These are phyloP conservation scores for Fusarium pseudograminearum DNA, from an alignment of 2,329 filamentous ascomycete genomes.

Conservation along the genomic window DNA sequence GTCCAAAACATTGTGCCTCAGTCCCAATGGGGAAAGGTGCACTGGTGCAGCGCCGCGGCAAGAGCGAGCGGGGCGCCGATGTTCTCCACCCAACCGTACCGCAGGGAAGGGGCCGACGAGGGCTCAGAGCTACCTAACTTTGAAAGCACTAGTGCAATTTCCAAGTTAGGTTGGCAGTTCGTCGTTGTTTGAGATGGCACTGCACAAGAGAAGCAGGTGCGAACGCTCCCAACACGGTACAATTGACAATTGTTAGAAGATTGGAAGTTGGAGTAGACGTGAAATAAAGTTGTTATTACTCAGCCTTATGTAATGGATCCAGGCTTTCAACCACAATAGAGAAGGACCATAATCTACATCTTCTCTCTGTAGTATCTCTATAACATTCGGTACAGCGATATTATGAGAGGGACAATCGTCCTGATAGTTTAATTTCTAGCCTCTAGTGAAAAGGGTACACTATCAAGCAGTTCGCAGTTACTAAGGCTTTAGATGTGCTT, in stretches of 20 bases:
- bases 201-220: constrained; percentile 18
- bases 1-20: constrained; percentile 2
- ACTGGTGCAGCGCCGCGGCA: constrained; percentile 36
- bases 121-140: constrained; percentile 18
- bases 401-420: not conserved
- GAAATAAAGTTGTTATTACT: not conserved
- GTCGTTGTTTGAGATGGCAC: constrained; percentile 14
- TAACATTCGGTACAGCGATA: not conserved
- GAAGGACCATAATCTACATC: not conserved
- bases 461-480: not conserved
- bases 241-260: not conserved
- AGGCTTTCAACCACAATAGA: not conserved
- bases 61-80: constrained; percentile 34
- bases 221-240: not conserved
- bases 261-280: not conserved
- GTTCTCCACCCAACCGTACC: constrained; percentile 16
- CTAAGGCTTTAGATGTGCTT: not conserved
- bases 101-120: constrained; percentile 25
- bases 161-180: constrained; percentile 26
- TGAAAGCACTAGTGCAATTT: constrained; percentile 3
- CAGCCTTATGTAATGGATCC: not conserved
- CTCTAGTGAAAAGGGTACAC: not conserved
- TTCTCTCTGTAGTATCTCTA: not conserved
- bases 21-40: not conserved
- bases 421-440: not conserved